phyloP scores from a whole-genome alignment of 306 rosid species.

The Castanea crenata region DNA sequence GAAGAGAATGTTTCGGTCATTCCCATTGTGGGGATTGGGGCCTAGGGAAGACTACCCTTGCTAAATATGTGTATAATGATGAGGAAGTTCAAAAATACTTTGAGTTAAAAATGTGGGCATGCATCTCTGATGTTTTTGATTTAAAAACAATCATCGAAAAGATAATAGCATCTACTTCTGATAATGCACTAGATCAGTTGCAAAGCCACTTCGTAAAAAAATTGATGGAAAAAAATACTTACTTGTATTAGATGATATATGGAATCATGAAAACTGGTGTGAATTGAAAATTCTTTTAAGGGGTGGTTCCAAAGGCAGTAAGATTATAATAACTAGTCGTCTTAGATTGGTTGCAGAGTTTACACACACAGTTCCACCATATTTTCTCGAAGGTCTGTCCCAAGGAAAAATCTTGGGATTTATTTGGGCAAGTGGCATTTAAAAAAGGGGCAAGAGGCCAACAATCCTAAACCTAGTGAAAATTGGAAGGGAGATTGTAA shows the following conservation, averaged over 20 bases:
- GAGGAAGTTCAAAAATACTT: slow-evolving; percentile 1
- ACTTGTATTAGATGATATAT: slow-evolving; percentile 42
- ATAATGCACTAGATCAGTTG: background rate
- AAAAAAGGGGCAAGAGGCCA: background rate
- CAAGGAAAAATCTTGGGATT: slow-evolving; percentile 2
- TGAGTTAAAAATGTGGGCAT: background rate
- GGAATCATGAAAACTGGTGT: slow-evolving; percentile 29
- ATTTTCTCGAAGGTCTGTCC: slow-evolving; percentile 20
- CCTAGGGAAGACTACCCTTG: slow-evolving; percentile 47
- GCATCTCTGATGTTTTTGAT: too few relatives aligned
- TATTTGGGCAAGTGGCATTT: slow-evolving; percentile 32
- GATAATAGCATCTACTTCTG: background rate
- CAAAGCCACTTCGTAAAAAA: slow-evolving; percentile 6
- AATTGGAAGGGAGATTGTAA: slow-evolving; percentile 28
- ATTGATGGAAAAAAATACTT: slow-evolving; percentile 24
- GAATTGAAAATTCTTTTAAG: slow-evolving; percentile 13
- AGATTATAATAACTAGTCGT: slow-evolving; percentile 33
- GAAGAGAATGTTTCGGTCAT: slow-evolving; percentile 23
- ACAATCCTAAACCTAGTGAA: background rate
- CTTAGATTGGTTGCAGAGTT: slow-evolving; percentile 14
- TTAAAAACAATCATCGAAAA: slow-evolving; percentile 18
- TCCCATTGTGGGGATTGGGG: slow-evolving; percentile 48
- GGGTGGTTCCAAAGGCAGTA: slow-evolving; percentile 36
- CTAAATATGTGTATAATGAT: slow-evolving; percentile 36
- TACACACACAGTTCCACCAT: background rate